Evolutionary conservation across 1,284 basidiomycete genomes (phyloP).

Genomic region (Clitocybe nebularis): DNA sequence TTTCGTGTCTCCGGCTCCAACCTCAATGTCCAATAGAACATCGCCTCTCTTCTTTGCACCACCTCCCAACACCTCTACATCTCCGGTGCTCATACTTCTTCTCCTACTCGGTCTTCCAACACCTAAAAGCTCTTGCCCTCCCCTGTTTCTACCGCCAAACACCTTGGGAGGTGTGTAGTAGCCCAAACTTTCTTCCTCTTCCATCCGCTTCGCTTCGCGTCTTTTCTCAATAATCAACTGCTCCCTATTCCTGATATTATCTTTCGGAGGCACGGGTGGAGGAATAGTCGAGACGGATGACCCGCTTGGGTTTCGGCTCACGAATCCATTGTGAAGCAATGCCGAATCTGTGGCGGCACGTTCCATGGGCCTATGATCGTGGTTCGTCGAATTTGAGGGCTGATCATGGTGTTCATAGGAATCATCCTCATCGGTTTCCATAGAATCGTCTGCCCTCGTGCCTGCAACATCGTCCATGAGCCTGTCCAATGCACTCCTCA

Average conservation of each 20-base stretch:
- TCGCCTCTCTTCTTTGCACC: slow-evolving; percentile 28
- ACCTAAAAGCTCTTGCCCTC: slow-evolving; percentile 27
- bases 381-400: slow-evolving; percentile 13
- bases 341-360: slow-evolving; percentile 46
- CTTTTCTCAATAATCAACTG: slow-evolving; percentile 71
- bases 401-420: slow-evolving; percentile 26
- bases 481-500: slow-evolving; percentile 72
- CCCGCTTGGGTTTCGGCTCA: slow-evolving; percentile 36
- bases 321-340: slow-evolving; percentile 30
- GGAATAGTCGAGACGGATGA: slow-evolving; percentile 35
- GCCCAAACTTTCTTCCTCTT: slow-evolving; percentile 42
- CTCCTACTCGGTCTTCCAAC: slow-evolving; percentile 51
- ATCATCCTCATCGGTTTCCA: slow-evolving; percentile 36
- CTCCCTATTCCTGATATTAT: slow-evolving; percentile 64
- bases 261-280: slow-evolving; percentile 54
- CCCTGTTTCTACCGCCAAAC: slow-evolving; percentile 13
- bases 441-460: slow-evolving; percentile 37
- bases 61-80: slow-evolving; percentile 45
- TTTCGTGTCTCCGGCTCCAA: slow-evolving; percentile 25
- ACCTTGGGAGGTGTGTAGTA: slow-evolving; percentile 27
- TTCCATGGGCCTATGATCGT: slow-evolving; percentile 29
- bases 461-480: slow-evolving; percentile 73
- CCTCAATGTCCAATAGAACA: slow-evolving; percentile 27
- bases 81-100: slow-evolving; percentile 72
- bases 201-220: slow-evolving; percentile 54